phyloP scores from a whole-genome alignment of 1,284 basidiomycete species.

The Naganishia albida region DNA sequence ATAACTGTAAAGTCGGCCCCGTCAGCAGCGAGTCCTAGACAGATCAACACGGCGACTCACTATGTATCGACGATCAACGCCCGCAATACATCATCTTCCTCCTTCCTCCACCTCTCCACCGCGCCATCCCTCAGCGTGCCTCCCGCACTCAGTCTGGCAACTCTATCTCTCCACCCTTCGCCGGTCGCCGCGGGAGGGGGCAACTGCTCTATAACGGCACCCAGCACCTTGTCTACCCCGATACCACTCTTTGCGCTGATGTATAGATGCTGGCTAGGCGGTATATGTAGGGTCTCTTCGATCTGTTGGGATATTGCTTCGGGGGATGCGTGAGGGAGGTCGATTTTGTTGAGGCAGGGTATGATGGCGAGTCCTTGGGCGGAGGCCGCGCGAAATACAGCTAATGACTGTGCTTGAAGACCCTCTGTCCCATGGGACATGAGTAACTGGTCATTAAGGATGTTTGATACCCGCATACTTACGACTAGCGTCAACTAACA shows the following conservation, averaged over 20 bases:
- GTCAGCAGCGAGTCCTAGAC: background rate
- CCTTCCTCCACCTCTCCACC: slow-evolving; percentile 27
- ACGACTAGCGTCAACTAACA: slow-evolving; percentile 88
- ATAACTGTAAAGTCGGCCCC: slow-evolving; percentile 62
- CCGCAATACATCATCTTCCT: slow-evolving; percentile 63
- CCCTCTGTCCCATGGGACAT: slow-evolving; percentile 60
- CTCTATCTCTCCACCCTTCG: slow-evolving; percentile 48
- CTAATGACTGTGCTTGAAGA: slow-evolving; percentile 95
- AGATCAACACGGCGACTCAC: slow-evolving; percentile 56
- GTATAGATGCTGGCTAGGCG: slow-evolving; percentile 68
- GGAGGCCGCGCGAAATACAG: slow-evolving; percentile 85
- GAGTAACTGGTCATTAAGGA: too few relatives aligned
- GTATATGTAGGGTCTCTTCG: slow-evolving; percentile 74
- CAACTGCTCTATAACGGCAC: slow-evolving; percentile 77
- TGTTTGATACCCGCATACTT: slow-evolving; percentile 24
- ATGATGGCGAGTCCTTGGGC: slow-evolving; percentile 82
- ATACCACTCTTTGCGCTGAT: slow-evolving; percentile 92
- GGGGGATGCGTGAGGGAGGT: slow-evolving; percentile 81
- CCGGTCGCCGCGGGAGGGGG: slow-evolving; percentile 63
- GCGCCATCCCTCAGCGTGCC: slow-evolving; percentile 16
- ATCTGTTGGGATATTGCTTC: slow-evolving; percentile 78
- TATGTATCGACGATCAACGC: slow-evolving; percentile 92
- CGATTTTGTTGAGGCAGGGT: slow-evolving; percentile 95
- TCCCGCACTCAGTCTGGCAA: slow-evolving; percentile 28
- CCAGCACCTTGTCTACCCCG: slow-evolving; percentile 70